Evolutionary conservation across 2,329 filamentous ascomycete genomes (phyloP), one percentile per base, ranked within the genome.

Genomic region (Hymenoscyphus repandus): DNA sequence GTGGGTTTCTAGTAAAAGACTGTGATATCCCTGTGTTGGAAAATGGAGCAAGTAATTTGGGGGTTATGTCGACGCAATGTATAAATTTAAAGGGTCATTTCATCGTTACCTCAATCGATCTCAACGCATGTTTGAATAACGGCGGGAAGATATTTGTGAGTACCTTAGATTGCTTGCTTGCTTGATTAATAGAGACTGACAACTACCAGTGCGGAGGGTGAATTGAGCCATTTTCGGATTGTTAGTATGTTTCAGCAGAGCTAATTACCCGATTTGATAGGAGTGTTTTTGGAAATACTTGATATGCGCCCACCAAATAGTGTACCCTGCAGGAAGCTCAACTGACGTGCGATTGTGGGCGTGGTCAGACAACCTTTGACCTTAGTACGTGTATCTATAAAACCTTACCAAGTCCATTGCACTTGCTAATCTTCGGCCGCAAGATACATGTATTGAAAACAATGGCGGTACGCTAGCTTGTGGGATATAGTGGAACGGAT

Each of bases 91-190:
- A 45, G 13, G n/a, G 30, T 1, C 42, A 45, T 20, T 45, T n/a
- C 18, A 15, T 34, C 15, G 42, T 45, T n/a, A 45, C 42, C 18
- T 45, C 42, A 17, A 18, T 45, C 30, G 42, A 45, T 45, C 42
- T 45, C 42, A 45, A 45, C 31, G 42, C 22, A 45, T 34, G 31
- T 34, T 15, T 45, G 9, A 45, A 32, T 15, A 45, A 45, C 12
- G 42, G 7, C 3, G 42, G 42, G 3, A 45, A 45, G 34, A 12
- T 45, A 34, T 45, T 34, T 34, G 42, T 45, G 3, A 45, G 42
- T 45, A 30, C 31, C n/a, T n/a, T n/a, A n/a, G 13, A 17, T 30
- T 6, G 12, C 22, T 6, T 17, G 12, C 20, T 17, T 45, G 30
- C 15, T 45, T 10, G 18, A 4, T 7, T 34, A 15, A n/a, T 34